Evolutionary conservation across 805 yeast species (phyloP), one percentile per base, ranked within the genome.

Genomic region (Candida insectorum): DNA sequence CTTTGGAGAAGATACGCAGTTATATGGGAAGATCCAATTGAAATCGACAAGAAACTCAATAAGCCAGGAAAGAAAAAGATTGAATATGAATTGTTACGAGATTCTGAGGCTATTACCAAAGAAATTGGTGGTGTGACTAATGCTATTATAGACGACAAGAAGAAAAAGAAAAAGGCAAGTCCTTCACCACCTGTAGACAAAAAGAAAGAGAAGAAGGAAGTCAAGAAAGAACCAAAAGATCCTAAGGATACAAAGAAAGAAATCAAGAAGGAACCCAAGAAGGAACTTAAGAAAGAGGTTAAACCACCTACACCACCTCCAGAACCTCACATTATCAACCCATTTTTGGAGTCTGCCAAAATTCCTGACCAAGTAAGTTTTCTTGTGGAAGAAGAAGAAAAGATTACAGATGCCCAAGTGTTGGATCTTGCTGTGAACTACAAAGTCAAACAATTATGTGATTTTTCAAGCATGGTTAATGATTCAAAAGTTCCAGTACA

Each of bases 1-100:
- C 52, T 93, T 18, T 91, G 97, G 97, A 71, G 96, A 54, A 64
- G 94, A 24, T 91, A 91, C 56, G 96, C 88, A 0, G 79, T 85
- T 0, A 69, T 66, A 7, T 93, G 97, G 97, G 86, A 81, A 44
- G 78, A 77, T 21, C 96, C 96, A 0, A 45, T 59, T 16, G 87
- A 80, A 34, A 78, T 85, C 0, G 57, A 77, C 26, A 75, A 69
- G 51, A 76, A 73, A 38, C 55, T 49, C 22, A 47, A 58, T 11
- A 56, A 52, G 29, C 71, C 74, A 14, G 69, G 68, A 23, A 75
- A 71, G 44, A 71, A 73, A 42, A 71, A 69, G 36, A 56, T 83
- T 1, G 97, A 89, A 44, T 65, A 71, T 39, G 97, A 81, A 47
- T 61, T 76, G 21, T 53, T 79, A 0, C 69, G 68, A 21, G 96